These are phyloP conservation scores for Lachancea nothofagi DNA, from an alignment of 805 yeast genomes.

Conservation along the genomic window DNA sequence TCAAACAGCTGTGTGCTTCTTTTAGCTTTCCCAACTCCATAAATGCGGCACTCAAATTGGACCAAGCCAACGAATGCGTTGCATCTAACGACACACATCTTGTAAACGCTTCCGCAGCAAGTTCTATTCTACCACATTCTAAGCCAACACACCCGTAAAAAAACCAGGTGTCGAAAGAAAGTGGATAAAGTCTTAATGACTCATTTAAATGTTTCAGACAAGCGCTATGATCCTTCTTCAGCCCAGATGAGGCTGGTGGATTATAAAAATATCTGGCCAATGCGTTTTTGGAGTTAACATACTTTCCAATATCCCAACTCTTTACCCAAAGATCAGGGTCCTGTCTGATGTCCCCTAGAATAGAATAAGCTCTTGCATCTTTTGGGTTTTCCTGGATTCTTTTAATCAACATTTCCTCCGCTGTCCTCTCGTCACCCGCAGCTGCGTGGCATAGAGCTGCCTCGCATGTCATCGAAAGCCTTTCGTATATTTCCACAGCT, in stretches of 20 bases:
- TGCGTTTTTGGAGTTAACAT: constrained; percentile 81
- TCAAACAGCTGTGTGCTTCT: constrained; percentile 82
- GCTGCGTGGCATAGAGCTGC: constrained; percentile 89
- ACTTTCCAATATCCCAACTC: constrained; percentile 82
- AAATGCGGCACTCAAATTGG: constrained; percentile 80
- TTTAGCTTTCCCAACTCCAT: constrained; percentile 55
- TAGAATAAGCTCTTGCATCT: constrained; percentile 78
- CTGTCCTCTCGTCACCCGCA: constrained; percentile 65
- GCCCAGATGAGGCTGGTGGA: constrained; percentile 54
- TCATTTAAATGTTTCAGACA: constrained; percentile 70
- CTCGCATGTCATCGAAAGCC: constrained; percentile 70
- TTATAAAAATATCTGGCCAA: constrained; percentile 65
- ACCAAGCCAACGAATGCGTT: constrained; percentile 78
- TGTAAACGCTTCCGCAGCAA: constrained; percentile 88
- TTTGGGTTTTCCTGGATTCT: constrained; percentile 54
- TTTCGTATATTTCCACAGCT: constrained; percentile 82
- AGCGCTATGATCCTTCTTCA: constrained; percentile 42
- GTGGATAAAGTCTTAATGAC: constrained; percentile 65
- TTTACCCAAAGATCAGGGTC: constrained; percentile 74
- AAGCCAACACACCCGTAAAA: constrained; percentile 88
- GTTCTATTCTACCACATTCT: constrained; percentile 60
- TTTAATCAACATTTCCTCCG: constrained; percentile 50
- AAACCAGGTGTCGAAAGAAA: constrained; percentile 79
- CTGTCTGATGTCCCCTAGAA: constrained; percentile 77
- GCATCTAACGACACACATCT: constrained; percentile 85